Percentiles rank a stretch among this genome's conserved stretches.
phyloP scores from a whole-genome alignment of 2,329 filamentous ascomycete species.

The Xylaria sp. region DNA sequence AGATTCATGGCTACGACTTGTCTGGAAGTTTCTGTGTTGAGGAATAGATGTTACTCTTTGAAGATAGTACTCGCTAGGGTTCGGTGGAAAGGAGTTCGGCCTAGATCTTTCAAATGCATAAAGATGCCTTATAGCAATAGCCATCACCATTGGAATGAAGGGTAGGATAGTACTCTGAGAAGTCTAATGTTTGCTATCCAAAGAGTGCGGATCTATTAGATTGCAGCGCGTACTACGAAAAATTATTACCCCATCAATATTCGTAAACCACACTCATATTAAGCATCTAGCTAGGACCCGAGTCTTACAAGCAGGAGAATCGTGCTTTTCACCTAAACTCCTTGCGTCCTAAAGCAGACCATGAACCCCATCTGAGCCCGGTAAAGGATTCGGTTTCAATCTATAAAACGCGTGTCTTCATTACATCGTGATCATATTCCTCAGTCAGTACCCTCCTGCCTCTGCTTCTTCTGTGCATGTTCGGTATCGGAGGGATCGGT shows the following conservation, averaged over 20 bases:
- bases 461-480: constrained; percentile 50
- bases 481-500: constrained; percentile 48
- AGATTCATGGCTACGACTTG: background rate
- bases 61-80: background rate
- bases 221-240: background rate
- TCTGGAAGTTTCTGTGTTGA: background rate
- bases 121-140: background rate
- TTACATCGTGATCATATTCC: background rate
- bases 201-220: background rate
- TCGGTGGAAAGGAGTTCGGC: background rate
- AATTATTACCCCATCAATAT: background rate
- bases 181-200: background rate
- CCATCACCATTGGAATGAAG: background rate
- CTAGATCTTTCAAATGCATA: background rate
- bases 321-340: constrained; percentile 6
- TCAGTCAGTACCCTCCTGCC: constrained; percentile 39
- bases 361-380: background rate
- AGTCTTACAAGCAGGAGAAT: background rate
- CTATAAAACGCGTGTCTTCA: background rate
- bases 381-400: background rate
- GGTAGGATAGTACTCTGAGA: background rate
- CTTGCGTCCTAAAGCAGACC: background rate
- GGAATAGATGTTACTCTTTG: background rate
- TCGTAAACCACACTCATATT: background rate
- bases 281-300: background rate